Base-by-base conservation (phyloP, 345 rosid species). In the Geranium rotundifolium region DNA sequence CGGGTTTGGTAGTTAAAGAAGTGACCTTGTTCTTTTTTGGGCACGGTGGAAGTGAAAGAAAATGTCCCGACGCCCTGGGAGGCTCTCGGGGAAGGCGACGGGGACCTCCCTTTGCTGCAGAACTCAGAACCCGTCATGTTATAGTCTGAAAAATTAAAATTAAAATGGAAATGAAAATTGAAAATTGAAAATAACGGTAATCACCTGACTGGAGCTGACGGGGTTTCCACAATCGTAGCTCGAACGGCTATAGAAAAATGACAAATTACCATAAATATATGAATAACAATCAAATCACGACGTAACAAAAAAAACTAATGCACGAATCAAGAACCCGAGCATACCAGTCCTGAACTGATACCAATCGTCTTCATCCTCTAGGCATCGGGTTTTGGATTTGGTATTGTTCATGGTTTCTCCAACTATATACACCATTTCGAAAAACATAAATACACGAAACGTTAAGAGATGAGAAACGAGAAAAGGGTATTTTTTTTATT, bases 341-440 rank as follows among this genome's bases (percentile, higher is more conserved):
- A 5, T 81, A 90, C 97, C 84, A 68, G 78, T 81, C 68, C 76
- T 80, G 49, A 89, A 85, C 61, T 85, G 96, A 77, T 78, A 80
- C 89, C 81, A 83, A 37, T 81, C 85, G 19, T 83, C 95, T 71
- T 81, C 95, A 34, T 81, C 89, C 34, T 81, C 91, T 10, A 90
- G 72, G 75, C 81, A 87, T 52, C 71, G 59, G 70, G 70, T 73
- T 71, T 80, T 84, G 29, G 89, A 73, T 69, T 85, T 74, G 29
- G 75, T 80, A 61, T 84, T 89, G 17, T 60, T 66, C 83, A 84
- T 81, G n/a, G 86, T 84, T 77, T 91, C 95, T 1, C 96, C 98
- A 27, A 80, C 98, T 91, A 83, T 71, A 60, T 20, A 72, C 27
- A 23, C 27, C 31, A 63, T 59, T 54, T 16, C n/a, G 30, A 56